phyloP scores from a whole-genome alignment of 2,329 filamentous ascomycete genomes.

The Shiraia bambusicola region DNA sequence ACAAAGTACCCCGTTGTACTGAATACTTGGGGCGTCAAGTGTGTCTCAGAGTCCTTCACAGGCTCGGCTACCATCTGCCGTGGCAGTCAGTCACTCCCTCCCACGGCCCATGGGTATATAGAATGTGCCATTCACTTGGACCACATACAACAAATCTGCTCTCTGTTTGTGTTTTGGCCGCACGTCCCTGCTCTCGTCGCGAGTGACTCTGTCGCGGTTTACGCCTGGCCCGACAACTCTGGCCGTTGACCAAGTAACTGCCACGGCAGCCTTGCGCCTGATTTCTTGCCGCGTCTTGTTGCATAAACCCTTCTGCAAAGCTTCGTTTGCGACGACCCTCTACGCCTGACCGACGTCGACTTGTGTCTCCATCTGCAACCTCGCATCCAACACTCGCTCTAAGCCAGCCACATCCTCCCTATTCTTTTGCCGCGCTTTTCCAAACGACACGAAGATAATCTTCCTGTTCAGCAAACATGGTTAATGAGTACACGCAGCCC shows the following conservation, averaged over 20 bases:
- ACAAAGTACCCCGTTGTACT: constrained; percentile 1
- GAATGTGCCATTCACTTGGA: constrained; percentile 24
- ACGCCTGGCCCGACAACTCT: neutral
- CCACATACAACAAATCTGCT: constrained; percentile 10
- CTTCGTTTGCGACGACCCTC: no score
- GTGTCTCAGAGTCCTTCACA: neutral
- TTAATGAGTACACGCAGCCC: constrained; percentile 35
- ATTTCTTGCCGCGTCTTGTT: no score
- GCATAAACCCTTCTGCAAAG: no score
- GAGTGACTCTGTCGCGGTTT: constrained; percentile 1
- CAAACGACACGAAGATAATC: neutral
- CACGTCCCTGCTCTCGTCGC: neutral
- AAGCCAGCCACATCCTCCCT: no score
- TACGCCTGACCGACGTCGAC: no score
- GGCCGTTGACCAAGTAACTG: neutral
- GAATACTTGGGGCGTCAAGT: constrained; percentile 1
- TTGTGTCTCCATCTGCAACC: neutral
- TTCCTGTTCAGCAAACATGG: constrained; percentile 14
- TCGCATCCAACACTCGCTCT: neutral
- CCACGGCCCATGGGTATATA: neutral
- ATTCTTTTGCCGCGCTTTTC: no score
- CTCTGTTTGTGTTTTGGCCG: neutral
- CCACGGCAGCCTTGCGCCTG: no score
- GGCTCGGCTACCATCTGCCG: neutral
- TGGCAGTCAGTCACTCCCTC: neutral